Base-by-base conservation (phyloP, 345 rosid genomes). In the Brassica rapa region DNA sequence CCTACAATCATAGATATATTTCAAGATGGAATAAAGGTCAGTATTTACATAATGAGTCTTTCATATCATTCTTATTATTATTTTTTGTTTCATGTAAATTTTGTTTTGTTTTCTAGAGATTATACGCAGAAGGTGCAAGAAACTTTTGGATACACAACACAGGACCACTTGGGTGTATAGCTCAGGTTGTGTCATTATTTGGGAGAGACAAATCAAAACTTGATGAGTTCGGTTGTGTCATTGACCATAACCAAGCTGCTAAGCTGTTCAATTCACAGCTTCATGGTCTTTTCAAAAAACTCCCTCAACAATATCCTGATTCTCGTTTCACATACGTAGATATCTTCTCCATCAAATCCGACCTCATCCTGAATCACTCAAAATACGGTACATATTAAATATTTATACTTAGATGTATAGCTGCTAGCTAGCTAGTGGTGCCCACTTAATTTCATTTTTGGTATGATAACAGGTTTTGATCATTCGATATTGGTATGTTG, bases 401-500 rank as follows among this genome's bases (percentile, higher is more conserved):
- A 35, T 35, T 35, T 35, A 35, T 35, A 27, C 30, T 35, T 41
- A 41, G 14, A 11, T 41, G n/a, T 3, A 41, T 41, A 41, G 49
- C 14, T 35, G 41, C 41, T 41, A 46, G 53, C 15, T 46, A 46
- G 53, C 49, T 46, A 46, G 16, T 12, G 53, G 53, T 46, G 15
- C 1, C 1, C 53, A 46, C 14, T 12, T 12, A 46, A 12, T 5
- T 46, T 43, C 4, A n/a, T 6, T 15, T 30, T 35, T 4, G 2
- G 68, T 81, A 25, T 73, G 84, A 77, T 86, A 82, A 84, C 83
- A 95, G 97, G 98, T 77, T 95, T 95, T 74, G 97, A 93, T 71
- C 94, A 95, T 62, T 91, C 96, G 5, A 85, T 90, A 78, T 86
- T 88, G 94, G 94, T 93, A 57, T 95, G 99, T 79, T 95, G 99